Evolutionary conservation across 2,329 filamentous ascomycete genomes (phyloP).

Genomic region (Ascochyta lentis): DNA sequence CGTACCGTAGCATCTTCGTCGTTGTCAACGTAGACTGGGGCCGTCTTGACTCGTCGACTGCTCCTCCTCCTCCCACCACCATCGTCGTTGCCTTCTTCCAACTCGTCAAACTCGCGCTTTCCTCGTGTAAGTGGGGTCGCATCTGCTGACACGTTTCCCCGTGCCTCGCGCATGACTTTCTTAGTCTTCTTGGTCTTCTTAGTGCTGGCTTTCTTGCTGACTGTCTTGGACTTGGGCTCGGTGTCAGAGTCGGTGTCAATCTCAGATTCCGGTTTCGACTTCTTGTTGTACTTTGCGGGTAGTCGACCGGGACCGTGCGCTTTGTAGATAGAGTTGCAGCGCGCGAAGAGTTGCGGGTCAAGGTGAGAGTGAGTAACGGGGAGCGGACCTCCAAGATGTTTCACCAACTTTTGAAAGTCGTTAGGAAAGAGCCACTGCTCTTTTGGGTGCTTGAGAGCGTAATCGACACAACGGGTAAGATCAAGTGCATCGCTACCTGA

Average conservation of each 20-base stretch:
- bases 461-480: slow-evolving; percentile 34
- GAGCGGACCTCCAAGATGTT: slow-evolving; percentile 25
- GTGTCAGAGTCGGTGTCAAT: not conserved
- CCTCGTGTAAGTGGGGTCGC: not conserved
- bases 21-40: slow-evolving; percentile 6
- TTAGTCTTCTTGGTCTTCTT: not conserved
- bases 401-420: slow-evolving; percentile 29
- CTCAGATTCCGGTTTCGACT: not conserved
- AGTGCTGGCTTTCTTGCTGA: not conserved
- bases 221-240: not conserved
- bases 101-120: not conserved
- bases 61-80: slow-evolving; percentile 6
- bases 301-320: not conserved
- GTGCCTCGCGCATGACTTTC: not conserved
- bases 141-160: not conserved
- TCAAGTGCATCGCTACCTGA: slow-evolving; percentile 36
- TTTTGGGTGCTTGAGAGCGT: slow-evolving; percentile 26
- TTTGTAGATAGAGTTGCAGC: slow-evolving; percentile 14
- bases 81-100: not conserved
- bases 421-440: slow-evolving; percentile 36
- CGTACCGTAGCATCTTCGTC: slow-evolving; percentile 18
- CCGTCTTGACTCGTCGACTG: slow-evolving; percentile 4
- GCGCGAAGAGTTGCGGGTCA: slow-evolving; percentile 26
- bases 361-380: slow-evolving; percentile 23
- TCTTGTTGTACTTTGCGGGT: slow-evolving; percentile 4